A percentile compares a stretch with the other conserved stretches of the same genome.
These are phyloP conservation scores for Eucalyptus regnans DNA, from an alignment of 345 rosid species.

Conservation along the genomic window DNA sequence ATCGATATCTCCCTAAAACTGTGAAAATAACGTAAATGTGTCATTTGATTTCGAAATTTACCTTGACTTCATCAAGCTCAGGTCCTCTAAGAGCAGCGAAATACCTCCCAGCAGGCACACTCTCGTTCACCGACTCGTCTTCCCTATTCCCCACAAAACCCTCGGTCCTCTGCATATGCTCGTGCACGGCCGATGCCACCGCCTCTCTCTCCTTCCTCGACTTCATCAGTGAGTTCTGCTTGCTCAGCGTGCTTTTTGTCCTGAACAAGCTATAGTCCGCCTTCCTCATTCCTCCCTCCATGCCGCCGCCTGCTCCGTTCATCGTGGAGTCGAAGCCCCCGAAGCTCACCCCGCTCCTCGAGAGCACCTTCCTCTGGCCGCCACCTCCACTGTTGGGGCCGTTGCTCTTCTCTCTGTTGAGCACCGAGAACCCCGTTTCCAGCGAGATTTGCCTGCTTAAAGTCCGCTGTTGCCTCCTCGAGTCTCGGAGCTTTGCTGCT, in stretches of 20 bases:
- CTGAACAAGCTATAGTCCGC: constrained; percentile 67
- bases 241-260: constrained; percentile 70
- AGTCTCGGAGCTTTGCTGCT: constrained; percentile 20
- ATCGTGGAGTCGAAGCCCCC: constrained; percentile 56
- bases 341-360: constrained; percentile 75
- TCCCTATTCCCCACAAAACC: constrained; percentile 11
- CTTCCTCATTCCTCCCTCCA: constrained; percentile 36
- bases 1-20: neutral
- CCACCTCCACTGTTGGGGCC: constrained; percentile 2
- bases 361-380: constrained; percentile 31
- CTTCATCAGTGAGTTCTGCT: constrained; percentile 75
- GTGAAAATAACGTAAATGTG: neutral
- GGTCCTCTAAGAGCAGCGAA: constrained; percentile 97
- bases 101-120: constrained; percentile 93
- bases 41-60: neutral
- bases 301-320: neutral
- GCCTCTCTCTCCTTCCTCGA: constrained; percentile 21
- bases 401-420: constrained; percentile 30
- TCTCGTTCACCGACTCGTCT: constrained; percentile 20
- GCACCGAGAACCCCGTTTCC: constrained; percentile 78
- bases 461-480: constrained; percentile 26
- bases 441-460: constrained; percentile 74
- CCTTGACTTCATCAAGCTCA: constrained; percentile 94
- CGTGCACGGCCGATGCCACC: neutral
- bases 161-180: neutral